A percentile compares a stretch with the other conserved stretches of the same genome.
These are phyloP conservation scores for Liriodendron chinense DNA, from an alignment of 164 flowering plant species.

Conservation along the genomic window DNA sequence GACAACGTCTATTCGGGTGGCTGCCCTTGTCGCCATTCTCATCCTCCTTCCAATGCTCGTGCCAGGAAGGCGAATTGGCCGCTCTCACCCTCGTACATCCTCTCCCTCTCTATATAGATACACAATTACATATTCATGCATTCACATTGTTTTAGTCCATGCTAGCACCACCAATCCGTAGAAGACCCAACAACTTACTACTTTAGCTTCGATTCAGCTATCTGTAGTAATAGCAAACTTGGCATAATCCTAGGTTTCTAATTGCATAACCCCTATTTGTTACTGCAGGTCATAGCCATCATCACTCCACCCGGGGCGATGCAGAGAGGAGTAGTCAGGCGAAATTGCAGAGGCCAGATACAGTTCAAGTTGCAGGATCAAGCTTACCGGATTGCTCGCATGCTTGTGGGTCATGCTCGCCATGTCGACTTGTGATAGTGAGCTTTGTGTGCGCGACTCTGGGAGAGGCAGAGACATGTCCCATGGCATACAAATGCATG, in stretches of 20 bases:
- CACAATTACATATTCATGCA: not conserved
- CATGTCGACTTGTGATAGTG: conserved; percentile 76
- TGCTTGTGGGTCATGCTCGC: conserved; percentile 85
- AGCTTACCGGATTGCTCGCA: conserved; percentile 83
- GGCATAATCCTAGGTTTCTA: not conserved
- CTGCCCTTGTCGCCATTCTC: conserved; percentile 16
- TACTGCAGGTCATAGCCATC: conserved; percentile 30
- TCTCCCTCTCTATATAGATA: not conserved
- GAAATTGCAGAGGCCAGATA: conserved; percentile 27
- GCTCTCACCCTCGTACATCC: conserved; percentile 23
- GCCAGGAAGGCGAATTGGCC: conserved; percentile 27
- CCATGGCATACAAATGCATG: conserved; percentile 87
- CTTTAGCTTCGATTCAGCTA: not conserved
- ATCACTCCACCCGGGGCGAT: conserved; percentile 8
- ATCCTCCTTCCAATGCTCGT: conserved; percentile 23
- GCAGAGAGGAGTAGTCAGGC: conserved; percentile 4
- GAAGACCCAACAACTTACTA: not conserved
- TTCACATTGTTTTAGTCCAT: no score
- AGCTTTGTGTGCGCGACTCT: conserved; percentile 77
- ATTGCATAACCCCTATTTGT: no score
- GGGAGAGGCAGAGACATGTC: conserved; percentile 82
- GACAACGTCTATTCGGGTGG: conserved; percentile 10
- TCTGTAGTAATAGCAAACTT: not conserved
- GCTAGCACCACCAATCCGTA: no score
- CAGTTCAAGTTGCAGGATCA: conserved; percentile 67